These are phyloP conservation scores for Neurospora sp. DNA, from an alignment of 495 filamentous ascomycete species.

Conservation along the genomic window DNA sequence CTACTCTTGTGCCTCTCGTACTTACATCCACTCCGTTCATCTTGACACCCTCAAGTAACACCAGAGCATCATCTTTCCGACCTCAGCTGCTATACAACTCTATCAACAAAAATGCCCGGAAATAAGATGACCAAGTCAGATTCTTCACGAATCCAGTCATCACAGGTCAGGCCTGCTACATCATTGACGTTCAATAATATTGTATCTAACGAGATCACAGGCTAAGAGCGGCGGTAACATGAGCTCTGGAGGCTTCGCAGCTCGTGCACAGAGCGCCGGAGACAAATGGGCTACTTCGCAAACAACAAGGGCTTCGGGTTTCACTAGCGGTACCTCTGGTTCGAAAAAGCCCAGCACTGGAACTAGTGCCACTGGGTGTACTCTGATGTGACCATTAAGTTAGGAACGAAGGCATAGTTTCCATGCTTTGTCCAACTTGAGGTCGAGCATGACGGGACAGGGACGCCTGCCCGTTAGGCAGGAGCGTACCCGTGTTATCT, in stretches of 20 bases:
- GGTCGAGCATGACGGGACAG: too few species aligned
- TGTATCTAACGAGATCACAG: background rate
- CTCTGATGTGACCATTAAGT: too few species aligned
- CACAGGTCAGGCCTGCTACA: background rate
- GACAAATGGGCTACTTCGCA: background rate
- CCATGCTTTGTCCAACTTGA: too few species aligned
- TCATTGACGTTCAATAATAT: background rate
- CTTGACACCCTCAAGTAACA: background rate
- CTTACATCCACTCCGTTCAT: background rate
- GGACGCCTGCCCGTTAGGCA: too few species aligned
- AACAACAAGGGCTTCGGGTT: background rate
- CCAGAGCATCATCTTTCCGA: background rate
- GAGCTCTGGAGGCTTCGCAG: background rate
- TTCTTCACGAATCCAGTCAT: background rate
- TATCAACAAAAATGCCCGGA: background rate
- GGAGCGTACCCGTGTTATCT: too few species aligned
- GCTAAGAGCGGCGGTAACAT: background rate
- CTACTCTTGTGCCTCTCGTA: background rate
- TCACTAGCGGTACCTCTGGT: background rate
- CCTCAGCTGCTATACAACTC: background rate
- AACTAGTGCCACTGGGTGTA: background rate
- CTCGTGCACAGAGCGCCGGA: background rate
- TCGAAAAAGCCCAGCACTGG: background rate
- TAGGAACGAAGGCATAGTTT: too few species aligned
- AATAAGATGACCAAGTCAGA: background rate